These are phyloP conservation scores for Leucosporidium yakuticum DNA, from an alignment of 768 basidiomycete species.

Conservation along the genomic window DNA sequence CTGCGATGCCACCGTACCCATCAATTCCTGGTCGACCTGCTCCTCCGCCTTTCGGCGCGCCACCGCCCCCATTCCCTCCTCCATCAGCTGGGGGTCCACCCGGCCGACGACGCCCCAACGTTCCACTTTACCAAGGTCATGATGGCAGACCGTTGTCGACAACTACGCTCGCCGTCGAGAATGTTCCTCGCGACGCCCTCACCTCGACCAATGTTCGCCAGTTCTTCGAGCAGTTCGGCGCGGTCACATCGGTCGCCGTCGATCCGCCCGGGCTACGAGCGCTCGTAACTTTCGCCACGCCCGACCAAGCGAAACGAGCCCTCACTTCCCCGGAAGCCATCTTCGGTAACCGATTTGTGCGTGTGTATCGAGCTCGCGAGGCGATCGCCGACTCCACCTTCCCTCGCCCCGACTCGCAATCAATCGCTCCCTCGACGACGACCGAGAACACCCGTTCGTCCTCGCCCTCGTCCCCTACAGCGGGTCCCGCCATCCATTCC, in stretches of 20 bases:
- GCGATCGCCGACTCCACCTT: constrained; percentile 51
- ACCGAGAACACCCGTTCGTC: constrained; percentile 30
- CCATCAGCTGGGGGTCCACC: no score
- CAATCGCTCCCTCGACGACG: constrained; percentile 35
- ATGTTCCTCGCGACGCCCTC: constrained; percentile 80
- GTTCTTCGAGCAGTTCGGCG: constrained; percentile 89
- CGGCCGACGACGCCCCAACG: neutral
- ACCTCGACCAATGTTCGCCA: constrained; percentile 68
- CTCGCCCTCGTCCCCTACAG: neutral
- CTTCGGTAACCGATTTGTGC: constrained; percentile 88
- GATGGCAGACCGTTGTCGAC: constrained; percentile 25
- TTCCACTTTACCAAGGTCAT: constrained; percentile 38
- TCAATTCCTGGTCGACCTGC: neutral
- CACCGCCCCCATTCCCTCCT: neutral
- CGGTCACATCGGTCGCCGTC: constrained; percentile 84
- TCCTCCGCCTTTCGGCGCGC: neutral
- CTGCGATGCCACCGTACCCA: neutral
- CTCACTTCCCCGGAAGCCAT: constrained; percentile 95
- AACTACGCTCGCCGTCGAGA: constrained; percentile 71
- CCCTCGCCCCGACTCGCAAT: constrained; percentile 34
- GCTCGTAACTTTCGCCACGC: constrained; percentile 75
- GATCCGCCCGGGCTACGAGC: constrained; percentile 70
- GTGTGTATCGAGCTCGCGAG: constrained; percentile 90
- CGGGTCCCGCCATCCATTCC: constrained; percentile 10
- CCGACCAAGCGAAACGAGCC: constrained; percentile 76